Conservation (phyloP, 306 rosid species). For the Malus domestica region DNA sequence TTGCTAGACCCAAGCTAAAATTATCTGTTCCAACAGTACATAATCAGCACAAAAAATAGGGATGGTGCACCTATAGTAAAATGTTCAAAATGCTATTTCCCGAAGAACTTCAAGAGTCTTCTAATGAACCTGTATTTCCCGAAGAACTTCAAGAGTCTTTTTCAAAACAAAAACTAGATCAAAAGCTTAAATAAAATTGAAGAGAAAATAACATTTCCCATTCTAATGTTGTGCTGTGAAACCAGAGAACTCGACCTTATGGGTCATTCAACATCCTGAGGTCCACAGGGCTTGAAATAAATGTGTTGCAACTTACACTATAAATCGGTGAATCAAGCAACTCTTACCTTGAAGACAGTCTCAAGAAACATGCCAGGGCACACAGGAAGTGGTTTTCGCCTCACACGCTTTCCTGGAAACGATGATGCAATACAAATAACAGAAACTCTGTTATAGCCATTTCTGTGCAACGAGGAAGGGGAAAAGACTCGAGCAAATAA, state of each 20-base stretch:
- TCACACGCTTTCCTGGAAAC: slow-evolving; percentile 52
- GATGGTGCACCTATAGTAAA: not conserved
- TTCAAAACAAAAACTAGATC: not conserved
- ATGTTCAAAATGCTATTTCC: slow-evolving; percentile 64
- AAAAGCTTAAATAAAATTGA: not conserved
- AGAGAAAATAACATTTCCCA: slow-evolving; percentile 45
- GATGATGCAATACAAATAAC: not conserved
- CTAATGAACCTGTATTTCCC: slow-evolving; percentile 36
- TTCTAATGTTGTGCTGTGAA: slow-evolving; percentile 93
- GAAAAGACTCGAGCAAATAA: too few relatives aligned
- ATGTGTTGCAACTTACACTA: not conserved
- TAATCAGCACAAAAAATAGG: not conserved
- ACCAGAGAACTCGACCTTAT: slow-evolving; percentile 39
- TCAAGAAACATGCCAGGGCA: slow-evolving; percentile 99
- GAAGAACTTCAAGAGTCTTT: slow-evolving; percentile 77
- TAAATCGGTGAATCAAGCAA: not conserved
- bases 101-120: slow-evolving; percentile 82
- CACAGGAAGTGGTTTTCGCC: slow-evolving; percentile 74
- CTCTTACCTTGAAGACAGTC: slow-evolving; percentile 76
- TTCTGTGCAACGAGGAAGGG: too few relatives aligned
- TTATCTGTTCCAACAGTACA: not conserved
- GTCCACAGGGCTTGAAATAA: slow-evolving; percentile 10
- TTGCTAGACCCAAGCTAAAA: not conserved
- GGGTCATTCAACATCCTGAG: not conserved
- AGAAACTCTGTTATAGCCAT: too few relatives aligned